Evolutionary conservation across 2,329 filamentous ascomycete genomes (phyloP), one percentile per base, ranked within the genome.

Genomic region (Ascochyta rabiei): DNA sequence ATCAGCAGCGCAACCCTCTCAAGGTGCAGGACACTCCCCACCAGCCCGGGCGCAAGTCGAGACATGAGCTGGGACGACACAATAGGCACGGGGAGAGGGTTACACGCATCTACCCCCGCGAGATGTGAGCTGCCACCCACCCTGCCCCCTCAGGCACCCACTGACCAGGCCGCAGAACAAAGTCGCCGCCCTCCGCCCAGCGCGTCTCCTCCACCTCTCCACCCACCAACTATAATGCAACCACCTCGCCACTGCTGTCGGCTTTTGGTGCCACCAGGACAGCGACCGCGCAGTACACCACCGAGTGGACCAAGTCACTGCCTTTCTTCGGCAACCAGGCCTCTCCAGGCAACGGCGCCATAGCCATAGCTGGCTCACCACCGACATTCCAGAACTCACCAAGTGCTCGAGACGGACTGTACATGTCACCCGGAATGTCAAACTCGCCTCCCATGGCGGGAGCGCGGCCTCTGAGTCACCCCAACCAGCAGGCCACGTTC

Each of bases 231-330:
- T 73, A 74, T 60, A 73, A 75, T 72, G 72, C 72, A 19, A 72
- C 71, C 42, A 73, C 71, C 26, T 75, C 75, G 16, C 74, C 75
- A 16, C 68, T 76, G 33, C 64, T 76, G 47, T 72, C 73, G 59
- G 75, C 73, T 50, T 65, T 76, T 51, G 72, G 72, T 55, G 71
- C 72, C 59, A 74, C 71, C 34, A 70, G 72, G 56, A 67, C 60
- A 37, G 64, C 72, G 16, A 69, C 73, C 35, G 68, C 71, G 12
- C 73, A 76, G 28, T 75, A 75, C 60, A 76, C 74, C 34, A 76
- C 71, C 62, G 78, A 80, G 72, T 80, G 79, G 78, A 76, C 78
- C 52, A 79, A 77, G 73, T 77, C 71, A 28, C 71, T 74, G 37
- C 77, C 64, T 26, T 76, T 67, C 73, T 77, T 76, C 69, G 73